These are phyloP conservation scores for Parathielavia appendiculata DNA, from an alignment of 495 filamentous ascomycete species.

Conservation along the genomic window DNA sequence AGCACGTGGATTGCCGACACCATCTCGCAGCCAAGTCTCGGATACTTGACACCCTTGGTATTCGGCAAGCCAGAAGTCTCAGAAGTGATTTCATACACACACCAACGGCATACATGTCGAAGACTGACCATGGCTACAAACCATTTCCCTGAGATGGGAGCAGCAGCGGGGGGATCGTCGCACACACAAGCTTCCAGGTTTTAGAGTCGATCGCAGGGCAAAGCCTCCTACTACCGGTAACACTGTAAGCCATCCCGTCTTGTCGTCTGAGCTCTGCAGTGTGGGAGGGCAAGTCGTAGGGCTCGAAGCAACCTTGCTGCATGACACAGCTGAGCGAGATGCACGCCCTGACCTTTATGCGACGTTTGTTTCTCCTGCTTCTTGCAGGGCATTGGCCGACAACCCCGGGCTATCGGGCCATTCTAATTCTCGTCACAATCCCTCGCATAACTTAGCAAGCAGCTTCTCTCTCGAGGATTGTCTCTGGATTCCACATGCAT, in stretches of 20 bases:
- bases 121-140: no score
- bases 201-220: slow-evolving; percentile 3
- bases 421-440: no score
- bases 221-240: neutral
- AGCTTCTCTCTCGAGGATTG: no score
- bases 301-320: slow-evolving; percentile 3
- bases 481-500: no score
- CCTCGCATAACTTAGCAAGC: no score
- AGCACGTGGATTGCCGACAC: neutral
- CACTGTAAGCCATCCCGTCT: no score
- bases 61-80: neutral
- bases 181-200: neutral
- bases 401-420: neutral
- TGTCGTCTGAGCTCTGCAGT: neutral
- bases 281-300: neutral
- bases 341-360: slow-evolving; percentile 5
- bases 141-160: neutral
- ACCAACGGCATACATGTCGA: no score
- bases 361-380: neutral
- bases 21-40: neutral
- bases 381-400: neutral
- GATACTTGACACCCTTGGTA: neutral
- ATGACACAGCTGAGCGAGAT: neutral
- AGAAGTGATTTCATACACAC: no score
- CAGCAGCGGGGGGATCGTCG: neutral